Evolutionary conservation across 139 green algal genomes (phyloP).

Genomic region (Tetratostichococcus sp.): DNA sequence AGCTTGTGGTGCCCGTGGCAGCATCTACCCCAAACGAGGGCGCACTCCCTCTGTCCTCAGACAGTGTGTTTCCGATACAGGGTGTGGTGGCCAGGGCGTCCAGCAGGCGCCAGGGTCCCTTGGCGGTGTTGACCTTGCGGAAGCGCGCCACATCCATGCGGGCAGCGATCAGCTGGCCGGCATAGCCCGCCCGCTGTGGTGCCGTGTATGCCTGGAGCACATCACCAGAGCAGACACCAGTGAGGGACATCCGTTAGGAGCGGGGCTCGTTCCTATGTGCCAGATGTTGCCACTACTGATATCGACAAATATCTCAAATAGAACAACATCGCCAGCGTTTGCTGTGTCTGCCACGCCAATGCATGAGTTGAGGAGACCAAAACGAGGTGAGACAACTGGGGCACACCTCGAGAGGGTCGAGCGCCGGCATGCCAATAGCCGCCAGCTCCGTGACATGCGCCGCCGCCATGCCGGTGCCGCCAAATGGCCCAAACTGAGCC

Average conservation of each 20-base stretch:
- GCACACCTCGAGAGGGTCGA: slow-evolving; percentile 2
- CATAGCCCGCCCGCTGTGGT: not conserved
- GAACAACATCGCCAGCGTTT: too few relatives aligned
- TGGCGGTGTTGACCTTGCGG: slow-evolving; percentile 13
- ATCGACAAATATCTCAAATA: too few relatives aligned
- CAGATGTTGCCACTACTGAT: too few relatives aligned
- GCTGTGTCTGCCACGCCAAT: too few relatives aligned
- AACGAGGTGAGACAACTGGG: not conserved
- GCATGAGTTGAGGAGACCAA: too few relatives aligned
- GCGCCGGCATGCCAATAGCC: not conserved
- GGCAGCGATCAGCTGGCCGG: not conserved
- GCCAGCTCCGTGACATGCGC: slow-evolving; percentile 2
- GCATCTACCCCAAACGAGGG: too few relatives aligned
- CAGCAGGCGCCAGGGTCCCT: slow-evolving; percentile 26
- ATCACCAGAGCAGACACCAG: too few relatives aligned
- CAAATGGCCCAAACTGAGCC: slow-evolving; percentile 32
- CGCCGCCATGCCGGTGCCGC: slow-evolving; percentile 25
- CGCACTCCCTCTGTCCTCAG: not conserved
- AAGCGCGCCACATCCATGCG: slow-evolving; percentile 16
- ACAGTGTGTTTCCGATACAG: not conserved
- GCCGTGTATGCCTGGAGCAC: slow-evolving; percentile 2
- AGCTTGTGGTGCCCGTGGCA: too few relatives aligned
- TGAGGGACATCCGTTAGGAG: too few relatives aligned
- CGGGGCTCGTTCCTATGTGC: too few relatives aligned
- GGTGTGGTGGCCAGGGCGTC: slow-evolving; percentile 2